Conservation (phyloP, 169 alveolate species). For the Plasmodium falciparum region DNA sequence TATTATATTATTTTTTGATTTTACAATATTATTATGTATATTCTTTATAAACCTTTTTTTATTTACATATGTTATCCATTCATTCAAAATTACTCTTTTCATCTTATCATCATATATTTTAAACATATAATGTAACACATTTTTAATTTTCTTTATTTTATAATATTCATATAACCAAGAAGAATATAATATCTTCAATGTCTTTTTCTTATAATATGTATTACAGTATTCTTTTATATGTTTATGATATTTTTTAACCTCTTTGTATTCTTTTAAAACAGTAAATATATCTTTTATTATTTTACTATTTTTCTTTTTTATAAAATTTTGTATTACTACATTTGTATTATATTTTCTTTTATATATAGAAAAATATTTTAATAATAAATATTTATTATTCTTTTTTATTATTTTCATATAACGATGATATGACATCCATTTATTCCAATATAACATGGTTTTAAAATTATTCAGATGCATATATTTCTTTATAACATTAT, state of each 20-base stretch:
- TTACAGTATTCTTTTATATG: conserved; percentile 6
- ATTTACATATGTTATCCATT: conserved; percentile 17
- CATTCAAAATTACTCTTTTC: background rate
- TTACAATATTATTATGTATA: conserved; percentile 5
- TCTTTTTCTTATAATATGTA: background rate
- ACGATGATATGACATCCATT: conserved; percentile 29
- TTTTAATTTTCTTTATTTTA: conserved; percentile 11
- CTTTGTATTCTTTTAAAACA: conserved; percentile 8
- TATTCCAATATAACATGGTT: background rate
- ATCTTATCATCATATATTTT: background rate
- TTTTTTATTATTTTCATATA: conserved; percentile 35
- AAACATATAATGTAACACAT: background rate
- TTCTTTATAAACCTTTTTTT: background rate
- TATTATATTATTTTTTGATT: background rate
- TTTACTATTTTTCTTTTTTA: background rate
- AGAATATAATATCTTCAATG: conserved; percentile 4
- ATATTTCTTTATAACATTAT: conserved; percentile 10
- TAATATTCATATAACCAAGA: conserved; percentile 12
- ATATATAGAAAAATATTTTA: conserved; percentile 4
- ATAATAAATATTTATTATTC: conserved; percentile 1
- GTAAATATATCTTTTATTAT: conserved; percentile 3
- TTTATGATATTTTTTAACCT: conserved; percentile 5
- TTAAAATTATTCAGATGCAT: conserved; percentile 6
- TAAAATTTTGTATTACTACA: background rate
- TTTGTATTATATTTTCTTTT: conserved; percentile 9